These are phyloP conservation scores for Eucalyptus erythrocorys DNA, from an alignment of 345 rosid genomes.

Conservation along the genomic window DNA sequence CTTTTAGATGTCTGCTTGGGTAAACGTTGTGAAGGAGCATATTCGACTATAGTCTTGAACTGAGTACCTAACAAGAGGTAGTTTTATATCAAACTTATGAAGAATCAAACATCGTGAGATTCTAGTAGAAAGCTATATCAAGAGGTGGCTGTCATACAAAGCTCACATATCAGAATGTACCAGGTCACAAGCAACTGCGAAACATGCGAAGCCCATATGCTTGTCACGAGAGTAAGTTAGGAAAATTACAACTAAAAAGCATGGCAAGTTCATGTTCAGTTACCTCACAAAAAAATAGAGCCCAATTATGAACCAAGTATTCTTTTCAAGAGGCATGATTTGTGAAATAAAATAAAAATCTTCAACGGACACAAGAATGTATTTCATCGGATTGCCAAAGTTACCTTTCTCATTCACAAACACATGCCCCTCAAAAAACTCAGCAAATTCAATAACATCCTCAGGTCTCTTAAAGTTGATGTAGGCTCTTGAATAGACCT, in stretches of 20 bases:
- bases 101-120: background rate
- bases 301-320: background rate
- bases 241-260: background rate
- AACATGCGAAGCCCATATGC: background rate
- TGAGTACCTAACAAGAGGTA: conserved; percentile 36
- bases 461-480: conserved; percentile 51
- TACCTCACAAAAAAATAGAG: background rate
- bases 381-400: background rate
- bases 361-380: background rate
- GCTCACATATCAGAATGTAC: background rate
- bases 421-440: conserved; percentile 58
- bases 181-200: background rate
- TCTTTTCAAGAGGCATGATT: background rate
- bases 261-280: background rate
- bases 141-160: background rate
- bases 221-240: background rate
- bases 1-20: conserved; percentile 47
- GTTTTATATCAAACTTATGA: background rate
- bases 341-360: background rate
- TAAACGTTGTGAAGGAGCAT: conserved; percentile 62
- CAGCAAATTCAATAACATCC: conserved; percentile 66
- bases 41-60: conserved; percentile 55
- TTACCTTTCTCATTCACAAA: conserved; percentile 82
- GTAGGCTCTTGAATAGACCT: conserved; percentile 49
- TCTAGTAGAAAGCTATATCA: background rate